These are phyloP conservation scores for Eucalyptus sideroxylon DNA, from an alignment of 345 rosid genomes.

Conservation along the genomic window DNA sequence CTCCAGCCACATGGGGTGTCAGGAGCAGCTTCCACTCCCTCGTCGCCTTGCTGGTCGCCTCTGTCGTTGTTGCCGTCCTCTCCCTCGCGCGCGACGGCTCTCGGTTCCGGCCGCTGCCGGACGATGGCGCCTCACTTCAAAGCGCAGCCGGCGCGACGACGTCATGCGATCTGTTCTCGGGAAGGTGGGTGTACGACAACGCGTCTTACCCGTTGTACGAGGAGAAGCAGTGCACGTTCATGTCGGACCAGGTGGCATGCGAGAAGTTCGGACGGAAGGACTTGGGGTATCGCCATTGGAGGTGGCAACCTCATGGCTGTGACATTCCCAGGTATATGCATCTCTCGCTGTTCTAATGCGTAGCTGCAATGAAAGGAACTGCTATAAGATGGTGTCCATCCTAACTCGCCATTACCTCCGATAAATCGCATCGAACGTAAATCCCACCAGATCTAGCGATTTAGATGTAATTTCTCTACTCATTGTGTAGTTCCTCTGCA, in stretches of 20 bases:
- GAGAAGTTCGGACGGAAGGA: constrained; percentile 81
- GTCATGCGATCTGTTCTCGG: constrained; percentile 57
- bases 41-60: constrained; percentile 42
- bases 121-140: neutral
- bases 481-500: neutral
- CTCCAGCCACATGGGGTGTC: constrained; percentile 10
- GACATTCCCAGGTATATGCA: constrained; percentile 65
- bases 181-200: constrained; percentile 74
- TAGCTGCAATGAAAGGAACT: neutral
- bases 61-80: constrained; percentile 27
- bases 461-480: neutral
- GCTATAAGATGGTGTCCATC: neutral
- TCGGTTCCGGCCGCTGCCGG: neutral
- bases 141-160: neutral
- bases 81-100: neutral
- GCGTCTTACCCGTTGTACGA: constrained; percentile 59
- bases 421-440: neutral
- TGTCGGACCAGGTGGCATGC: constrained; percentile 76
- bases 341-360: neutral
- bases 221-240: constrained; percentile 63
- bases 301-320: constrained; percentile 87
- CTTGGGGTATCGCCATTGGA: constrained; percentile 54
- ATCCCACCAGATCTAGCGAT: neutral
- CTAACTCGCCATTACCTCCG: neutral
- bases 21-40: constrained; percentile 54